Percentiles rank a stretch among this genome's conserved stretches.
phyloP scores from a whole-genome alignment of 257 asterid genomes.

The Solanum bulbocastanum region DNA sequence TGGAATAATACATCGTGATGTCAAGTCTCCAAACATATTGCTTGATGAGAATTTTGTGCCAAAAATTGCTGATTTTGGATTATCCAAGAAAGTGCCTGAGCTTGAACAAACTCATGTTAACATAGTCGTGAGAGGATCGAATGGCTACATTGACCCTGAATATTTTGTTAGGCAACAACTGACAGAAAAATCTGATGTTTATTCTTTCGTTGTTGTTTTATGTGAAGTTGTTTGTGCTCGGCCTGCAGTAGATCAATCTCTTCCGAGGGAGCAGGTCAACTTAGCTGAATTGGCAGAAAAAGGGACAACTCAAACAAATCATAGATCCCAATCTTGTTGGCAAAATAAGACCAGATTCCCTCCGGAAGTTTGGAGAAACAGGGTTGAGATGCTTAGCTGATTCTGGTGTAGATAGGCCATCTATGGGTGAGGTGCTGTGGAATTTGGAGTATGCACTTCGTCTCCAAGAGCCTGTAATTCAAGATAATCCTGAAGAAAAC shows the following conservation, averaged over 20 bases:
- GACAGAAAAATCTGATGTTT: not conserved
- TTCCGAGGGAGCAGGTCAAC: not conserved
- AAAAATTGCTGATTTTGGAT: not conserved
- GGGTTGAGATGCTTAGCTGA: not conserved
- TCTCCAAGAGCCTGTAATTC: not conserved
- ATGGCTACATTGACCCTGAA: not conserved
- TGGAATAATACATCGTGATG: not conserved
- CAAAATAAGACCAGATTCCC: not conserved
- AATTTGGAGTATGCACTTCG: not conserved
- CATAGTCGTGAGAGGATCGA: not conserved
- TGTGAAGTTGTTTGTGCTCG: not conserved
- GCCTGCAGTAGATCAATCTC: not conserved
- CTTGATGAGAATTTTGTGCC: not conserved
- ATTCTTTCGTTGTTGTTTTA: not conserved
- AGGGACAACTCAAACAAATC: not conserved
- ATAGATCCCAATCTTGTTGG: not conserved
- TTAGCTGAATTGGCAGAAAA: not conserved
- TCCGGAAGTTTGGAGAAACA: not conserved
- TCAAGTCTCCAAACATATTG: not conserved
- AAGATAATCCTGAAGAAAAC: not conserved
- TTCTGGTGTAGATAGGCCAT: not conserved
- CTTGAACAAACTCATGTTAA: not conserved
- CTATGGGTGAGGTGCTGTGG: not conserved
- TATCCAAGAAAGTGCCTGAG: not conserved
- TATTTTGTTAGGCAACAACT: not conserved